Evolutionary conservation across 108 stramenopile species (phyloP).

Genomic region (Fragilariopsis cylindrus): DNA sequence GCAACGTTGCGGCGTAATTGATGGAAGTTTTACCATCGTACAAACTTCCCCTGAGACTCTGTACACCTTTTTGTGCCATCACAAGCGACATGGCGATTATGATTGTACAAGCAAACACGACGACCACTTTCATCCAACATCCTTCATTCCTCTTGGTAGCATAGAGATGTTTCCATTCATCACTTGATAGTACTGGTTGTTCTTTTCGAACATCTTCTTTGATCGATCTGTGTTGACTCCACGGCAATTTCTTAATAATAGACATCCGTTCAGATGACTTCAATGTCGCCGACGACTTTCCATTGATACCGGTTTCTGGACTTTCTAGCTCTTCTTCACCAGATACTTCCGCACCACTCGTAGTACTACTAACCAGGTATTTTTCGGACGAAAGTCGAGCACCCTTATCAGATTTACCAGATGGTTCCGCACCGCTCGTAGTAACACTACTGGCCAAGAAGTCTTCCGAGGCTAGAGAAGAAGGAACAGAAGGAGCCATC

Average conservation of each 20-base stretch:
- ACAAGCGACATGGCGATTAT: slow-evolving; percentile 6
- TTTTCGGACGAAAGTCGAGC: too few species aligned
- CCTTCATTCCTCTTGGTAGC: slow-evolving; percentile 19
- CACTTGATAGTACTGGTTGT: neutral
- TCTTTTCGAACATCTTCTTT: neutral
- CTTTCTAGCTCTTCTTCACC: neutral
- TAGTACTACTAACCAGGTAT: too few species aligned
- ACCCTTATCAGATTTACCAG: too few species aligned
- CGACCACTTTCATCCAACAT: slow-evolving; percentile 3
- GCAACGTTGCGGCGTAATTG: slow-evolving; percentile 3
- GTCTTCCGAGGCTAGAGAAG: too few species aligned
- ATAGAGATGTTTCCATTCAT: slow-evolving; percentile 12
- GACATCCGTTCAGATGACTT: too few species aligned
- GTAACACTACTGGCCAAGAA: too few species aligned
- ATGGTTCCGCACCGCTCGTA: too few species aligned
- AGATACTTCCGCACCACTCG: neutral
- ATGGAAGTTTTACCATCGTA: slow-evolving; percentile 3
- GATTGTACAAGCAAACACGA: neutral
- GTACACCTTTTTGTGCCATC: slow-evolving; percentile 12
- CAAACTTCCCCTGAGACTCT: slow-evolving; percentile 9
- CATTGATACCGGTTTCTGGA: neutral
- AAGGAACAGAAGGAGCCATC: too few species aligned
- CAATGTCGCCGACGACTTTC: neutral
- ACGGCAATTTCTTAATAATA: too few species aligned
- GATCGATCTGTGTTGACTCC: too few species aligned